These are phyloP conservation scores for Penicillium paradoxum DNA, from an alignment of 495 filamentous ascomycete species.

Conservation along the genomic window DNA sequence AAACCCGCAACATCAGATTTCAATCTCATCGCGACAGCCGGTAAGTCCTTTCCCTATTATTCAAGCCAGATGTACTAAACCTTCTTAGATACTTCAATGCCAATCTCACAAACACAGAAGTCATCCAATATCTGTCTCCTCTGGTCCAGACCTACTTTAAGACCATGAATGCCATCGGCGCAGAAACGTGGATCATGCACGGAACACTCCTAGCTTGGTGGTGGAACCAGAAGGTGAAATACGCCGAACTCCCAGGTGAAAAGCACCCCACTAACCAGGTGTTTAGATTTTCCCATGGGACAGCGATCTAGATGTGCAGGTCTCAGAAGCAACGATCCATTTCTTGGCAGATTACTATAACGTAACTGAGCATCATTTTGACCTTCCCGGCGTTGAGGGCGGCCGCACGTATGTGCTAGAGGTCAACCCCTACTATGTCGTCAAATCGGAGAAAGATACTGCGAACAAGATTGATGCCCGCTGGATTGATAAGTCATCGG, in stretches of 20 bases:
- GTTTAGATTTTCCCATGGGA: constrained; percentile 58
- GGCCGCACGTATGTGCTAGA: constrained; percentile 53
- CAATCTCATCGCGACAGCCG: no score
- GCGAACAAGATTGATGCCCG: constrained; percentile 57
- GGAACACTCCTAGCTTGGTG: constrained; percentile 58
- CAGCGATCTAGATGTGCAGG: constrained; percentile 56
- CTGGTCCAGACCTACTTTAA: neutral
- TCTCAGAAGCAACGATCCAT: constrained; percentile 51
- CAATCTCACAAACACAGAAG: no score
- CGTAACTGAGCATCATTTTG: constrained; percentile 55
- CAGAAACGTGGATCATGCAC: constrained; percentile 62
- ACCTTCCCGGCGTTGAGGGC: constrained; percentile 36
- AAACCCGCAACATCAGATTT: no score
- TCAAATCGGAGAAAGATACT: constrained; percentile 39
- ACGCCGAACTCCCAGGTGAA: neutral
- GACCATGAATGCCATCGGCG: constrained; percentile 45
- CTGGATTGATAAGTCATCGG: constrained; percentile 58
- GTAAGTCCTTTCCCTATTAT: no score
- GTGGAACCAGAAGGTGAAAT: constrained; percentile 53
- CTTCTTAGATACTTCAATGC: no score
- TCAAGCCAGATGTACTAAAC: no score
- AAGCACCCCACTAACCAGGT: no score
- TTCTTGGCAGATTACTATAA: constrained; percentile 58
- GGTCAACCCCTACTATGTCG: constrained; percentile 55
- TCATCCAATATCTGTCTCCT: no score